Base-by-base conservation (phyloP, 805 yeast genomes). In the Schwanniomyces polymorphus region DNA sequence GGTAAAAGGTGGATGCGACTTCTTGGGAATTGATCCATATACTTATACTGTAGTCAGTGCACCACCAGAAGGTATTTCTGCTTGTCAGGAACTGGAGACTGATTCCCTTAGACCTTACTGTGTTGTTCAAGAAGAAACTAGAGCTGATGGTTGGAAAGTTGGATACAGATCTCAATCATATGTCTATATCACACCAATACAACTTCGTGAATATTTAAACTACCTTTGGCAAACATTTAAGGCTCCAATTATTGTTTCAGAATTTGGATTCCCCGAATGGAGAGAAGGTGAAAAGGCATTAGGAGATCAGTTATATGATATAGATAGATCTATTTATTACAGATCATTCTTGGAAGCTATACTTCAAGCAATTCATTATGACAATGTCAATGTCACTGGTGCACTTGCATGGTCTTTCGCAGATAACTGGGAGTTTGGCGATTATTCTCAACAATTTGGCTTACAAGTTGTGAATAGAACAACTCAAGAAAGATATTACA, bases 341-440 rank as follows among this genome's bases (percentile, higher is more conserved):
- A 52, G 62, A 44, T 55, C 59, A 3, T 68, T 59, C 49, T 42
- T 67, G 47, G 54, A 61, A 27, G 57, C 60, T 18, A 53, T 61
- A 21, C 49, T 68, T 27, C 55, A 61, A 27, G 59, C 60, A 27
- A 49, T 50, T 29, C 41, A 61, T 27, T 51, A 53, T 18, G 69
- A 64, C 46, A 51, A 53, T 3, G 64, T 67, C 26, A 50, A 60
- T 6, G 54, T 68, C 25, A 51, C 54, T 18, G 70, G 70, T 10
- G 63, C 65, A 11, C 55, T 64, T 40, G 65, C 65, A 3, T 67
- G 72, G 73, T 55, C 66, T 14, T 54, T 60, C 44, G 56, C 60
- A 27, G 73, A 68, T 49, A 62, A 66, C 48, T 58, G 65, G 57
- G 72, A 68, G 48, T 67, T 68, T 58, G 62, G 67, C 28, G 64